A percentile compares a stretch with the other conserved stretches of the same genome.
Evolutionary conservation across 1,284 basidiomycete genomes (phyloP).

Genomic region (Stygiomarasmius scandens): DNA sequence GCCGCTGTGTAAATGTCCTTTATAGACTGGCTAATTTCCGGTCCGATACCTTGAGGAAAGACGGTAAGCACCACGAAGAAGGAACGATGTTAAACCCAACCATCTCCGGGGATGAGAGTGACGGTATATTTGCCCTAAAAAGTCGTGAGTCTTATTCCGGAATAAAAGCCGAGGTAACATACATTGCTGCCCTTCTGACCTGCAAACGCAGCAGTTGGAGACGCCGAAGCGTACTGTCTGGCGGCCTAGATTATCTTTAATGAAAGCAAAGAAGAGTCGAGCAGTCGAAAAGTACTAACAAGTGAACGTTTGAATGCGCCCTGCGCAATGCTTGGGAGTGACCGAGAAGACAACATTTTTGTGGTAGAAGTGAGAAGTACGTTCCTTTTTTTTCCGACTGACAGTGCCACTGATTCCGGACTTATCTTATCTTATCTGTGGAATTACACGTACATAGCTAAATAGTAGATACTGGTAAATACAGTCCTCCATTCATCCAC

Average conservation of each 20-base stretch:
- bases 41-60: slow-evolving; percentile 88
- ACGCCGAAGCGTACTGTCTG: slow-evolving; percentile 68
- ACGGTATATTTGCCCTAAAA: slow-evolving; percentile 94
- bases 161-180: slow-evolving; percentile 32
- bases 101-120: slow-evolving; percentile 91
- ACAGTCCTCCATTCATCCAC: slow-evolving; percentile 46
- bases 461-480: not conserved
- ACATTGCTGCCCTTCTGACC: slow-evolving; percentile 88
- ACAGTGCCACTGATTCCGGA: not conserved
- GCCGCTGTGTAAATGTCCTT: slow-evolving; percentile 93
- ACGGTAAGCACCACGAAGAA: slow-evolving; percentile 24
- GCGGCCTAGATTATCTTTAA: slow-evolving; percentile 42
- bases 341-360: slow-evolving; percentile 60
- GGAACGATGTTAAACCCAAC: slow-evolving; percentile 45
- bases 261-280: not conserved
- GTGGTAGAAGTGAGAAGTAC: slow-evolving; percentile 10
- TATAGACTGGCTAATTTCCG: slow-evolving; percentile 96
- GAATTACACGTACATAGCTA: not conserved
- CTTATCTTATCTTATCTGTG: not conserved
- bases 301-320: slow-evolving; percentile 47
- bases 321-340: slow-evolving; percentile 56
- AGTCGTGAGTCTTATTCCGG: slow-evolving; percentile 8
- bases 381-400: not conserved
- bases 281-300: slow-evolving; percentile 43
- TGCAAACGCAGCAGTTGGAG: slow-evolving; percentile 85